phyloP scores from a whole-genome alignment of 2,329 filamentous ascomycete species.

The Chrysoporthe deuterocubensis region DNA sequence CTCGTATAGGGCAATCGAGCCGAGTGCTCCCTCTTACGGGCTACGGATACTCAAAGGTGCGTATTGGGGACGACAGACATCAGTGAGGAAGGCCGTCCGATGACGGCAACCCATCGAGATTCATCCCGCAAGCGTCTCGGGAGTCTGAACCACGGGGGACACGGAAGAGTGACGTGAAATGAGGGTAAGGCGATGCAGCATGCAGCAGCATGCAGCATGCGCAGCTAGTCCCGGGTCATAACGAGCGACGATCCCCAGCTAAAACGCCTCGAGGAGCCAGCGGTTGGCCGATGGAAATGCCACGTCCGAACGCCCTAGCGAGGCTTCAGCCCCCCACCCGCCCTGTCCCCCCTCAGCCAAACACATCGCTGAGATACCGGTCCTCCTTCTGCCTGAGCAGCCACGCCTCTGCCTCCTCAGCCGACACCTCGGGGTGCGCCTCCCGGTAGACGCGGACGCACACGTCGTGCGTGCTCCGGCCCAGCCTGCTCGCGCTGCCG shows the following conservation, averaged over 20 bases:
- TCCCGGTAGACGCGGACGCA: conserved; percentile 29
- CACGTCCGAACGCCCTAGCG: neutral
- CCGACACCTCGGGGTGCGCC: conserved; percentile 26
- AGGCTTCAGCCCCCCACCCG: neutral
- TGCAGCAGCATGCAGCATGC: too few relatives aligned
- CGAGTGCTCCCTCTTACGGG: too few relatives aligned
- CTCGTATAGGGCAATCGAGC: too few relatives aligned
- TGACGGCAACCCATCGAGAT: too few relatives aligned
- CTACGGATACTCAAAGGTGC: too few relatives aligned
- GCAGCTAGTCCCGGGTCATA: neutral
- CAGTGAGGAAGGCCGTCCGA: too few relatives aligned
- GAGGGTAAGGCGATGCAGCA: too few relatives aligned
- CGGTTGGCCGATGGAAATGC: neutral
- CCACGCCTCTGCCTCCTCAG: conserved; percentile 29
- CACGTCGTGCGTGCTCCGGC: conserved; percentile 25
- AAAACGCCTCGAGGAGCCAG: neutral
- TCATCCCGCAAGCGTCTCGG: too few relatives aligned
- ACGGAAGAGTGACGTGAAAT: too few relatives aligned
- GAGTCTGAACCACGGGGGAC: too few relatives aligned
- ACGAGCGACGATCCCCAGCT: neutral
- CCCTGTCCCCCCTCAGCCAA: conserved; percentile 21
- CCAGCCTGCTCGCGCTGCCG: conserved; percentile 29
- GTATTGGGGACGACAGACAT: too few relatives aligned
- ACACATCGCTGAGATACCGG: conserved; percentile 30
- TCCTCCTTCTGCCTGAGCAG: conserved; percentile 29